Evolutionary conservation across 2,329 filamentous ascomycete species (phyloP).

Genomic region (Zymoseptoria brevis): DNA sequence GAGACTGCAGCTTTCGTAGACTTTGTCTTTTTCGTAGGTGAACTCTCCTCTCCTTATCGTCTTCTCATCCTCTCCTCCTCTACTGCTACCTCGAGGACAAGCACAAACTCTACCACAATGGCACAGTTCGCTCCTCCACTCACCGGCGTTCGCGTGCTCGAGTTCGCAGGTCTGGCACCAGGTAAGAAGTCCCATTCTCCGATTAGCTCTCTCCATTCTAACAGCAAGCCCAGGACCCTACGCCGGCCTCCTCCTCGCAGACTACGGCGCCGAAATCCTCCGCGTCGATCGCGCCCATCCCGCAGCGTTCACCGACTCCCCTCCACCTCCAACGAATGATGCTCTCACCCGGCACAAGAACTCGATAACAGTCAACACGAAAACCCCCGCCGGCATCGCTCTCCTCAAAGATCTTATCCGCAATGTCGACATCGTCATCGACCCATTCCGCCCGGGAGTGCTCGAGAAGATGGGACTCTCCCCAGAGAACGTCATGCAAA

Average conservation of each 20-base stretch:
- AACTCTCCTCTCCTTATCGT: not conserved
- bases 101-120: slow-evolving; percentile 6
- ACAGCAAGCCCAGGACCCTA: slow-evolving; percentile 59
- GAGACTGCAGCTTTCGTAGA: not conserved
- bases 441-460: slow-evolving; percentile 86
- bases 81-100: not conserved
- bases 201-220: not conserved
- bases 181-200: slow-evolving; percentile 31
- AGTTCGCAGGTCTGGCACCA: slow-evolving; percentile 57
- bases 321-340: slow-evolving; percentile 51
- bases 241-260: slow-evolving; percentile 77
- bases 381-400: slow-evolving; percentile 53
- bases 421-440: slow-evolving; percentile 71
- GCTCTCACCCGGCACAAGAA: slow-evolving; percentile 72
- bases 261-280: slow-evolving; percentile 80
- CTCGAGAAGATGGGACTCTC: slow-evolving; percentile 76
- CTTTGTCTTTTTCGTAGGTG: not conserved
- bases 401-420: slow-evolving; percentile 59
- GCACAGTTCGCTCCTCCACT: slow-evolving; percentile 40
- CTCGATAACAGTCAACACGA: slow-evolving; percentile 73
- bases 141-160: slow-evolving; percentile 53
- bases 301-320: slow-evolving; percentile 30
- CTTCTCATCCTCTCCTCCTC: not conserved
- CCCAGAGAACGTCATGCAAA: slow-evolving; percentile 56
- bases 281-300: slow-evolving; percentile 63